Base-by-base conservation (phyloP, 2,329 filamentous ascomycete genomes). In the Aspergillus clavatus region DNA sequence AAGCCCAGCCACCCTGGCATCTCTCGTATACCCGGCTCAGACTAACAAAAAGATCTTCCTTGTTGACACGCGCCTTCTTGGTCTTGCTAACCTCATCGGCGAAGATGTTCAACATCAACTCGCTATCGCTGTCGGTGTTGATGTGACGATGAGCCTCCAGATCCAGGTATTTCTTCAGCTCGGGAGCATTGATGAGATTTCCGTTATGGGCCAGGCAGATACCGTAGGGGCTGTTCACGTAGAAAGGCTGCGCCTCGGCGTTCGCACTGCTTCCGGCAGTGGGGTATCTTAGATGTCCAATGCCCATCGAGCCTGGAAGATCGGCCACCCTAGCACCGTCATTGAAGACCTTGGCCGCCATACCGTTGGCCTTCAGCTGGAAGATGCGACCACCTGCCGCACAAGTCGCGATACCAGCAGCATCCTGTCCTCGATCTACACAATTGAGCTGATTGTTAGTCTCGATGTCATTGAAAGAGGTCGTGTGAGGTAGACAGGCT, bases 211-310 rank as follows among this genome's bases (percentile, higher is more conserved):
- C 80, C 63, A 93, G 79, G 60, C 79, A 86, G 57, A 94, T 85
- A 38, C 89, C 89, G 62, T 89, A 93, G 1, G 87, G 88, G 46
- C 79, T 80, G 72, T 95, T 95, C 59, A 93, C 88, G 63, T 93
- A 95, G 68, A 96, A 95, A 0, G 90, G 90, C 69, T 95, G 89
- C 8, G 88, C 87, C 69, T 95, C 89, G 6, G 88, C 83, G 60
- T 88, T 91, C 47, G 81, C 81, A 55, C 84, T 87, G 65, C 84
- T 93, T 46, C 90, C 90, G 10, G 87, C 86, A 6, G 90, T 96
- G 8, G 90, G 90, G 68, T 96, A 96, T 65, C 90, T 78, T 56
- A 96, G 70, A 68, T 96, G 90, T 33, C 81, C 86, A 48, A 95
- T 77, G 50, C 88, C 89, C 86, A 93, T 90, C 68, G 81, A 91